These are phyloP conservation scores for Conringia planisiliqua DNA, from an alignment of 345 rosid genomes.

Conservation along the genomic window DNA sequence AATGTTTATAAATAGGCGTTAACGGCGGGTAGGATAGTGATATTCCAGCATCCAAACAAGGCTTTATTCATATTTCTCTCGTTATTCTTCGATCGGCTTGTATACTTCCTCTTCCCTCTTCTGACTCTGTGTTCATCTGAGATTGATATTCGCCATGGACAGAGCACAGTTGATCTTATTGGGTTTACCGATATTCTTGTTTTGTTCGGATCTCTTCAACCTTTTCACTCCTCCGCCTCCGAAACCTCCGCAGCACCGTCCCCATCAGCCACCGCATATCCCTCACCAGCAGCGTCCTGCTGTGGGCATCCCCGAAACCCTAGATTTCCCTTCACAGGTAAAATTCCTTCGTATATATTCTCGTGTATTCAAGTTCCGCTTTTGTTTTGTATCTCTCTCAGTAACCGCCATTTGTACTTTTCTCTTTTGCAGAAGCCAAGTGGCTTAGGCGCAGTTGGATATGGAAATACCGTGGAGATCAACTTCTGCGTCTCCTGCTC, in stretches of 20 bases:
- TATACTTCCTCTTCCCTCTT: neutral
- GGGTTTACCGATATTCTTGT: constrained; percentile 61
- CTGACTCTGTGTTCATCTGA: neutral
- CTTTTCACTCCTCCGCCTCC: constrained; percentile 77
- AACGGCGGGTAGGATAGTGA: neutral
- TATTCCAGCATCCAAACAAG: constrained; percentile 23
- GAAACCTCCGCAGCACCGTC: constrained; percentile 36
- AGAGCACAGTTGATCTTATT: constrained; percentile 48
- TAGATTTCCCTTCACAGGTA: constrained; percentile 51
- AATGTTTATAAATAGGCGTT: neutral
- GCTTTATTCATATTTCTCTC: neutral
- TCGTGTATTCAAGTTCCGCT: neutral
- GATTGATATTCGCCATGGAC: constrained; percentile 43
- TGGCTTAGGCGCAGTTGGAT: constrained; percentile 49
- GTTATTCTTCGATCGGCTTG: neutral
- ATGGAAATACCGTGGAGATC: constrained; percentile 64
- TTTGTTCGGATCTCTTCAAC: constrained; percentile 57
- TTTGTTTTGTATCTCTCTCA: neutral
- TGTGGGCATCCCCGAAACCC: constrained; percentile 33
- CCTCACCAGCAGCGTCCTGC: constrained; percentile 34
- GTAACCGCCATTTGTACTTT: neutral
- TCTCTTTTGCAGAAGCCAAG: constrained; percentile 41
- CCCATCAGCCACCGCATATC: constrained; percentile 35
- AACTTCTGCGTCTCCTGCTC: constrained; percentile 88
- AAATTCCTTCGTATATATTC: neutral